Evolutionary conservation across 768 basidiomycete species (phyloP), one percentile per base, ranked within the genome.

Genomic region (Rhodotorula toruloides): DNA sequence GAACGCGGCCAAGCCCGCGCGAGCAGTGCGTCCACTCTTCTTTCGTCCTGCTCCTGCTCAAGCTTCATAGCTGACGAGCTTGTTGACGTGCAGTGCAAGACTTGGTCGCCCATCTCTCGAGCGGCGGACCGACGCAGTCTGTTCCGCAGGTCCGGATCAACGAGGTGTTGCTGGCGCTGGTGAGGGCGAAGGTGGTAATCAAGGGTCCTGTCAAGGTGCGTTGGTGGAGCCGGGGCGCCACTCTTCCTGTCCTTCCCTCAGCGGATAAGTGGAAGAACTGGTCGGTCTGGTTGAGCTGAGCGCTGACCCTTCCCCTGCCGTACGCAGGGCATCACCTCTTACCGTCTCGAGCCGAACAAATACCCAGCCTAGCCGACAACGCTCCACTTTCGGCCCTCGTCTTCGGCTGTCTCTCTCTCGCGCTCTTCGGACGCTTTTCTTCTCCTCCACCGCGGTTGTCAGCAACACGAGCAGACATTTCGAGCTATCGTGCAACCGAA

Each of bases 111-210:
- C 21, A 27, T 22, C 48, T 61, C 32, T 25, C 50, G 25, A 1
- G 12, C 17, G 22, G 11, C 22, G 32, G 44, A 8, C 25, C 22
- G 27, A 29, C 56, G 16, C 29, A 54, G 4, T n/a, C 60, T 25
- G 50, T 67, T 43, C 61, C 70, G 9, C 64, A 64, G 25, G 61
- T 67, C 6, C 57, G 70, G 17, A 56, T 71, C 43, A 71, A 71
- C 61, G 65, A 71, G 29, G 42, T 50, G 27, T 39, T 71, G 13
- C 58, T 65, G 16, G 70, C 70, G 7, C 54, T 71, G 22, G 70
- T 71, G 3, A 29, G 70, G 31, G 65, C 65, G 14, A 71, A 71
- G 29, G 58, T 64, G 16, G 70, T 49, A 4, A 42, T 59, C 36
- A 66, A 66, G 58, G 49, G 37, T 21, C 31, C 67, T 13, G 46